These are phyloP conservation scores for Clavulina sp. DNA, from an alignment of 768 basidiomycete species.

Conservation along the genomic window DNA sequence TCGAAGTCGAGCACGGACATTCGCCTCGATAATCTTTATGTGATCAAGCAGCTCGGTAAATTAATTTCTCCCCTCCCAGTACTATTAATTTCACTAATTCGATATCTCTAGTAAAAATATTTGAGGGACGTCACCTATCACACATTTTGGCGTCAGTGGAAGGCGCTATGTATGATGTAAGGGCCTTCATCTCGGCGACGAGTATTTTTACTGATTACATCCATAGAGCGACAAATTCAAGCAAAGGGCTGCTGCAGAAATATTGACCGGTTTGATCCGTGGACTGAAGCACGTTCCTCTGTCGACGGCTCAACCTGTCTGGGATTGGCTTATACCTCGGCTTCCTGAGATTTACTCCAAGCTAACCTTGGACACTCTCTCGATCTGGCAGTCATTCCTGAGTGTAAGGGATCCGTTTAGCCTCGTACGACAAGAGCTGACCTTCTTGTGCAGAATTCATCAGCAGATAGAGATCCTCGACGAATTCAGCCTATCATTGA, in stretches of 20 bases:
- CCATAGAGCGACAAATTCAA: constrained; percentile 48
- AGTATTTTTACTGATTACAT: not conserved
- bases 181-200: not conserved
- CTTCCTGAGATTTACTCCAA: constrained; percentile 48
- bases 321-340: constrained; percentile 51
- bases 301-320: constrained; percentile 34
- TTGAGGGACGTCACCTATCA: constrained; percentile 34
- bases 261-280: constrained; percentile 45
- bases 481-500: constrained; percentile 53
- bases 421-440: no score
- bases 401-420: constrained; percentile 25
- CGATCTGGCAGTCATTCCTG: constrained; percentile 56
- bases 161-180: not conserved
- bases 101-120: constrained; percentile 39
- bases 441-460: constrained; percentile 25
- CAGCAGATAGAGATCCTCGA: constrained; percentile 64
- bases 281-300: constrained; percentile 76
- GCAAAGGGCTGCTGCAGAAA: constrained; percentile 62
- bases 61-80: not conserved
- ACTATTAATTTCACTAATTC: not conserved
- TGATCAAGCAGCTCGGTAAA: constrained; percentile 34
- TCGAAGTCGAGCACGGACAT: constrained; percentile 32
- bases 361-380: constrained; percentile 71
- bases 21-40: constrained; percentile 32
- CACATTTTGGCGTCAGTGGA: constrained; percentile 14